These are phyloP conservation scores for Neurospora sp. DNA, from an alignment of 495 filamentous ascomycete genomes.

Conservation along the genomic window DNA sequence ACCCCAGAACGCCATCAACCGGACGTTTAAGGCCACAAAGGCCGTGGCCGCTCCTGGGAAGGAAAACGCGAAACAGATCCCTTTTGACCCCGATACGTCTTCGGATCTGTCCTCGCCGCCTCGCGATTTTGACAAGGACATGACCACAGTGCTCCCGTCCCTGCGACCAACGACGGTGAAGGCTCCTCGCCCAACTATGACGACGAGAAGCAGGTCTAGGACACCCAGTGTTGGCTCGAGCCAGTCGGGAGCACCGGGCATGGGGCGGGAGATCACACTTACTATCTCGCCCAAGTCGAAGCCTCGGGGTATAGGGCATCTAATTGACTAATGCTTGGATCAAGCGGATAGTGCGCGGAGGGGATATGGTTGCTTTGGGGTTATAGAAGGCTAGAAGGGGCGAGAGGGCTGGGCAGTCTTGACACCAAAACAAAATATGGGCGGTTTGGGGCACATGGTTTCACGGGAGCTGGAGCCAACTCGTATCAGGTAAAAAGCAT, in stretches of 20 bases:
- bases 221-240: slow-evolving; percentile 1
- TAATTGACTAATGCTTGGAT: slow-evolving; percentile 25
- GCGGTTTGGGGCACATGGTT: not conserved
- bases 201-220: not conserved
- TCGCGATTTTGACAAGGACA: slow-evolving; percentile 5
- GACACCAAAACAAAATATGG: not conserved
- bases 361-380: not conserved
- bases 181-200: not conserved
- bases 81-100: slow-evolving; percentile 4
- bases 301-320: slow-evolving; percentile 28
- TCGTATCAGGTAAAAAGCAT: not conserved
- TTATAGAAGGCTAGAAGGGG: not conserved
- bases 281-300: slow-evolving; percentile 36
- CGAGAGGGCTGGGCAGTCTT: not conserved
- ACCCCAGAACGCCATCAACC: slow-evolving; percentile 25
- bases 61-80: slow-evolving; percentile 10
- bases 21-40: slow-evolving; percentile 35
- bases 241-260: not conserved
- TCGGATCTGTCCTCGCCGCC: slow-evolving; percentile 16
- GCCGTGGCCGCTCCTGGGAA: slow-evolving; percentile 2
- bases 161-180: slow-evolving; percentile 11
- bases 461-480: not conserved
- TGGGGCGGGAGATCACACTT: slow-evolving; percentile 2
- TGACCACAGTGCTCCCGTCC: slow-evolving; percentile 9
- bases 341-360: not conserved